Evolutionary conservation across 176 grass and related monocot genomes (phyloP), one percentile per base, ranked within the genome.

Genomic region (Musa beccarii): DNA sequence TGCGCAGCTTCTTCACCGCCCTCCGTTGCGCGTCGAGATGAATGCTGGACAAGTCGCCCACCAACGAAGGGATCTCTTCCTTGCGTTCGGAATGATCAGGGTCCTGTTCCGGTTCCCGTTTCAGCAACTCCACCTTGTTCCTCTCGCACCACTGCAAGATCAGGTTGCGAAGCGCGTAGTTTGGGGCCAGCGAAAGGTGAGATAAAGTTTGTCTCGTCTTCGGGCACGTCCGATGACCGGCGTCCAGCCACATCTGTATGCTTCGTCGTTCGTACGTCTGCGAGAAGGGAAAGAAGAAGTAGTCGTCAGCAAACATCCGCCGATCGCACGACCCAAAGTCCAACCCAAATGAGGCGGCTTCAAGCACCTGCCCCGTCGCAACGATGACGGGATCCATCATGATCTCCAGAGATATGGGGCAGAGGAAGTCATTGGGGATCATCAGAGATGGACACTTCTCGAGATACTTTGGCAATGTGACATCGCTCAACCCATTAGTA

Each of bases 71-170:
- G 71, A 92, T 88, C 34, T 85, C 84, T 65, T 82, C 73, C 62
- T 77, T 84, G 0, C 3, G 34, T 19, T 72, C 81, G 74, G 57
- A 71, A n/a, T 23, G 63, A 16, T 82, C 62, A 4, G 9, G 52
- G 0, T 52, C 51, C 29, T 51, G 49, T 11, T 85, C 74, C 10
- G 69, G 16, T 24, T 91, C 73, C 54, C 62, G 65, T 68, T 70
- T 82, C 29, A 82, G 84, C 29, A 92, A 77, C 55, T 92, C 89
- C 3, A 92, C 68, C 59, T 80, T 82, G 61, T 86, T 82, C 73
- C 82, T 89, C 74, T 92, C 86, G 43, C 89, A 89, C 89, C 89
- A 92, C 24, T 92, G 83, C 22, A 86, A 15, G 54, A 92, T 92
- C 51, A 92, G 69, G 68, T 89, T 92, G 52, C 85, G 88, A 20